These are phyloP conservation scores for Trametes cingulata DNA, from an alignment of 768 basidiomycete species.

Conservation along the genomic window DNA sequence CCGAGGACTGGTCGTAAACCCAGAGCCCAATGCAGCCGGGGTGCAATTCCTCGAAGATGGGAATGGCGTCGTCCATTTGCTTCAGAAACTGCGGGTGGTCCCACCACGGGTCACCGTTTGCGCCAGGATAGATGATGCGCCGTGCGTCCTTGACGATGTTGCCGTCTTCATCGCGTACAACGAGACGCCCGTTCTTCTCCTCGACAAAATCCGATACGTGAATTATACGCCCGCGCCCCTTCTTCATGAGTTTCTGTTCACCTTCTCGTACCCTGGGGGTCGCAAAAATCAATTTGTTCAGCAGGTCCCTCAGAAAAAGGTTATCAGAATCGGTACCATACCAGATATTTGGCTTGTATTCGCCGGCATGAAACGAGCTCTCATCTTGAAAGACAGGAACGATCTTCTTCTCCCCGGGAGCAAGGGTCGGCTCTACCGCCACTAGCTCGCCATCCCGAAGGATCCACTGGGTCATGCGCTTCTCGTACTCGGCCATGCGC, in stretches of 20 bases:
- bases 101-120: constrained; percentile 44
- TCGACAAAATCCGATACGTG: constrained; percentile 45
- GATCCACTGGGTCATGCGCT: constrained; percentile 16
- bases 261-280: constrained; percentile 7
- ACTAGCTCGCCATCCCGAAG: constrained; percentile 25
- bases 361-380: constrained; percentile 33
- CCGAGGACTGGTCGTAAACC: constrained; percentile 46
- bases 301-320: no score
- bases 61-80: constrained; percentile 37
- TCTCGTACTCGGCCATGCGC: constrained; percentile 26
- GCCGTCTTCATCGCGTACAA: constrained; percentile 13
- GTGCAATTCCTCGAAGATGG: constrained; percentile 38
- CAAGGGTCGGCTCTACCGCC: not conserved
- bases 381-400: constrained; percentile 37
- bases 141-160: constrained; percentile 33
- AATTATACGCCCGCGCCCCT: constrained; percentile 38
- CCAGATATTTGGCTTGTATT: constrained; percentile 19
- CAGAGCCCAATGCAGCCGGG: constrained; percentile 36
- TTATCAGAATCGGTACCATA: not conserved
- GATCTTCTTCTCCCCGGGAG: constrained; percentile 28
- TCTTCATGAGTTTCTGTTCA: constrained; percentile 25
- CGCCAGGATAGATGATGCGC: constrained; percentile 37
- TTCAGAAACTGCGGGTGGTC: constrained; percentile 36
- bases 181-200: constrained; percentile 35
- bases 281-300: no score